Conservation (phyloP, 1,284 basidiomycete genomes). For the Acaromyces ingoldii region DNA sequence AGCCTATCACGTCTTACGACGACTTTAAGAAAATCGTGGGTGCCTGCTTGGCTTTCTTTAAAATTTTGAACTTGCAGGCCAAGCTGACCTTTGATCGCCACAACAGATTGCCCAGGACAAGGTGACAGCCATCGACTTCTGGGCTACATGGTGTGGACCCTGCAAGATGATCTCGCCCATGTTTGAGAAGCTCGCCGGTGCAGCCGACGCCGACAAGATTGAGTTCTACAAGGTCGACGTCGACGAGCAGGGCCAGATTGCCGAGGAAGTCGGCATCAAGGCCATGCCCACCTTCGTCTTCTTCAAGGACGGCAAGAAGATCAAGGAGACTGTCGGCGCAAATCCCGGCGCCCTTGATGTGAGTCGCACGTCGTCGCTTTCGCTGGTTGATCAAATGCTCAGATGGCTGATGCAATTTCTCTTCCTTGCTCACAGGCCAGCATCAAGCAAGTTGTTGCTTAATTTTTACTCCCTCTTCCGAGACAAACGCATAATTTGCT, state of each 20-base stretch:
- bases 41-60: neutral
- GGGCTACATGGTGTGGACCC: constrained; percentile 56
- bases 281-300: constrained; percentile 76
- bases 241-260: constrained; percentile 53
- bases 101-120: constrained; percentile 60
- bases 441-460: too few relatives aligned
- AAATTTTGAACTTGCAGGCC: neutral
- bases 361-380: constrained; percentile 42
- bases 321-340: constrained; percentile 65
- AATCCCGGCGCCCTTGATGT: constrained; percentile 57
- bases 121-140: constrained; percentile 49
- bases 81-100: neutral
- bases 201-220: constrained; percentile 52
- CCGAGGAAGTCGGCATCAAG: constrained; percentile 66
- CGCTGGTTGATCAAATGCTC: too few relatives aligned
- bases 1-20: constrained; percentile 57
- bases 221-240: constrained; percentile 70
- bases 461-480: too few relatives aligned
- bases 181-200: constrained; percentile 65
- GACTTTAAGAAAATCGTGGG: constrained; percentile 59
- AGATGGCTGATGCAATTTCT: too few relatives aligned
- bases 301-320: constrained; percentile 65
- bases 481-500: too few relatives aligned
- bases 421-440: too few relatives aligned
- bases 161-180: constrained; percentile 74